These are phyloP conservation scores for Apophysomyces elegans DNA, from an alignment of 371 early-diverging fungal genomes.

Conservation along the genomic window DNA sequence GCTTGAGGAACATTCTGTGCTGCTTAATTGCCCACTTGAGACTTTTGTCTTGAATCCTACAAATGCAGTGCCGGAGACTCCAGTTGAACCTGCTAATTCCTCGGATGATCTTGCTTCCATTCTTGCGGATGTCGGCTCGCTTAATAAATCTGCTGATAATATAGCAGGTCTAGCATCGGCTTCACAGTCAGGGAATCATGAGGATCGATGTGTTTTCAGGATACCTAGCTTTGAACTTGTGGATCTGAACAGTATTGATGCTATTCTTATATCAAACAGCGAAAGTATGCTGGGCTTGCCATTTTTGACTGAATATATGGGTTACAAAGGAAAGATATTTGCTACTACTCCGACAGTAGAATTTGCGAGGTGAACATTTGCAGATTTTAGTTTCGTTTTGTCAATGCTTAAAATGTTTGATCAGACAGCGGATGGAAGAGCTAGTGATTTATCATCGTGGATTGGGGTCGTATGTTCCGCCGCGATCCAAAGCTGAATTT, in stretches of 20 bases:
- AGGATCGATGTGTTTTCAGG: constrained; percentile 46
- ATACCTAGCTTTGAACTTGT: constrained; percentile 57
- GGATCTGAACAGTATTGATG: constrained; percentile 67
- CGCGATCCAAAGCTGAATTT: constrained; percentile 19
- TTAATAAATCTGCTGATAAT: neutral
- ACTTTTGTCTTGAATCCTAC: constrained; percentile 16
- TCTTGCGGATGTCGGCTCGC: constrained; percentile 3
- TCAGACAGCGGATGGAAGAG: constrained; percentile 72
- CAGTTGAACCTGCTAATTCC: neutral
- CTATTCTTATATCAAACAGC: constrained; percentile 77
- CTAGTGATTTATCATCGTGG: constrained; percentile 59
- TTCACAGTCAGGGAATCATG: constrained; percentile 19
- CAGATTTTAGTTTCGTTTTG: neutral
- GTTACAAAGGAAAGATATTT: constrained; percentile 80
- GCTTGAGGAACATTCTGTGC: constrained; percentile 36
- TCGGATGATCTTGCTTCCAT: constrained; percentile 14
- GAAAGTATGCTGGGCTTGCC: constrained; percentile 80
- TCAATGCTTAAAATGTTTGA: constrained; percentile 3
- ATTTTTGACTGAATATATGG: constrained; percentile 82
- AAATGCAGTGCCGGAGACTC: constrained; percentile 2
- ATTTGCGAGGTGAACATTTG: constrained; percentile 57
- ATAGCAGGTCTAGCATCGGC: neutral
- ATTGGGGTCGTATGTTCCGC: constrained; percentile 23
- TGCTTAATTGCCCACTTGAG: constrained; percentile 51
- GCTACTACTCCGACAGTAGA: constrained; percentile 84